phyloP scores from a whole-genome alignment of 352 stramenopile genomes.

The Phytophthora agathidicida region DNA sequence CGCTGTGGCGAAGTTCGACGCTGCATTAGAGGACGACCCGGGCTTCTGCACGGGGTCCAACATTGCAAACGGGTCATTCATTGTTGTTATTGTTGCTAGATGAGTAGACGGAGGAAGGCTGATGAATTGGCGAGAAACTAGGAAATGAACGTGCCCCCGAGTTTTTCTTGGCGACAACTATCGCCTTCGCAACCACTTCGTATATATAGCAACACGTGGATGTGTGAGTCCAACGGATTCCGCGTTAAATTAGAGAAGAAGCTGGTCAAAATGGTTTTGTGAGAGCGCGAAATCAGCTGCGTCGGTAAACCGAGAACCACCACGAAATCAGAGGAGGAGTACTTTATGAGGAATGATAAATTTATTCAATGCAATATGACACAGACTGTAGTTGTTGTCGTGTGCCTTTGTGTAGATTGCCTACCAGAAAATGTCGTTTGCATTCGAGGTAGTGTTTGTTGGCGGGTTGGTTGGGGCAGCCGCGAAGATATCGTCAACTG shows the following conservation, averaged over 20 bases:
- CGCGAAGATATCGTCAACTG: constrained; percentile 28
- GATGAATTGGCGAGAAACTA: constrained; percentile 22
- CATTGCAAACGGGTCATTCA: constrained; percentile 76
- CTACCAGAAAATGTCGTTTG: constrained; percentile 44
- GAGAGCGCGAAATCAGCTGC: neutral
- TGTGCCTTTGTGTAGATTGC: neutral
- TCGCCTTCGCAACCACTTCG: constrained; percentile 16
- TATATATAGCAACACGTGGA: constrained; percentile 30
- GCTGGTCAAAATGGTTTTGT: constrained; percentile 30
- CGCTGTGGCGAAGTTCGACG: constrained; percentile 20
- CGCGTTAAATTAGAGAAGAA: constrained; percentile 18
- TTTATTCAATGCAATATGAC: constrained; percentile 10
- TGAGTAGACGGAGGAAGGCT: too few species aligned
- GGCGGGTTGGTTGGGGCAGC: constrained; percentile 17
- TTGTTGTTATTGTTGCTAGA: constrained; percentile 12
- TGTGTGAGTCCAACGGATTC: constrained; percentile 26
- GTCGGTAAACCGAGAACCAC: neutral
- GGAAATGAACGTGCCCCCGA: constrained; percentile 18
- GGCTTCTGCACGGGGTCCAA: constrained; percentile 57
- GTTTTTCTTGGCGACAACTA: constrained; percentile 13
- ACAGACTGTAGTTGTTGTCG: neutral
- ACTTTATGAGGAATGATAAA: constrained; percentile 22
- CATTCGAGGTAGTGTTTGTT: constrained; percentile 16
- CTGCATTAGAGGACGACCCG: constrained; percentile 13
- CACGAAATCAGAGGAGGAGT: too few species aligned